A percentile compares a stretch with the other conserved stretches of the same genome.
Conservation (phyloP, 345 rosid genomes). For the Gossypium ekmanianum region DNA sequence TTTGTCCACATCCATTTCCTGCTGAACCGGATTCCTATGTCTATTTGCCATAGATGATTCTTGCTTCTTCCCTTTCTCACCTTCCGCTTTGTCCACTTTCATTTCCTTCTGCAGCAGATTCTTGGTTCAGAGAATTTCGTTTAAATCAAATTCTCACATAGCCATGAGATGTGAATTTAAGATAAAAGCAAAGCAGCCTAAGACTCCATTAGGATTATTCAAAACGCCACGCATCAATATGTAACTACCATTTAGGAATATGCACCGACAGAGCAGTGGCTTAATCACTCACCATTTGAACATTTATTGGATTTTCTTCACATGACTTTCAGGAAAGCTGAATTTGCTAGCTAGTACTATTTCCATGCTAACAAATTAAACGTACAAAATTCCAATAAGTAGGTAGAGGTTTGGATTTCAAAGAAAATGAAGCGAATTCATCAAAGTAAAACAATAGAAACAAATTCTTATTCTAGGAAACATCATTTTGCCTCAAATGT, state of each 20-base stretch:
- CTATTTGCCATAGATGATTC: slow-evolving; percentile 35
- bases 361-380: slow-evolving; percentile 9
- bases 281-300: background rate
- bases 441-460: background rate
- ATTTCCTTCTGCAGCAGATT: slow-evolving; percentile 31
- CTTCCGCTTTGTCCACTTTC: slow-evolving; percentile 31
- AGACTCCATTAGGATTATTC: background rate
- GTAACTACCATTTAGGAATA: too few relatives aligned
- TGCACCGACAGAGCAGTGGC: background rate
- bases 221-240: too few relatives aligned
- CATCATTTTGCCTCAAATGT: slow-evolving; percentile 9
- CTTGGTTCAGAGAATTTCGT: slow-evolving; percentile 2
- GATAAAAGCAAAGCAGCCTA: background rate
- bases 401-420: background rate
- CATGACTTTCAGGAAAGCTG: background rate
- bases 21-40: background rate
- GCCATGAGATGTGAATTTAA: background rate
- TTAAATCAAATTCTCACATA: background rate
- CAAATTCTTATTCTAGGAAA: background rate
- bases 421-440: background rate
- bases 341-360: background rate
- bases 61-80: slow-evolving; percentile 34
- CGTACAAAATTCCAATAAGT: background rate
- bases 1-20: slow-evolving; percentile 40
- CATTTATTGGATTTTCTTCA: background rate